Base-by-base conservation (phyloP, 176 grass and related monocot species). In the Paspalum vaginatum region DNA sequence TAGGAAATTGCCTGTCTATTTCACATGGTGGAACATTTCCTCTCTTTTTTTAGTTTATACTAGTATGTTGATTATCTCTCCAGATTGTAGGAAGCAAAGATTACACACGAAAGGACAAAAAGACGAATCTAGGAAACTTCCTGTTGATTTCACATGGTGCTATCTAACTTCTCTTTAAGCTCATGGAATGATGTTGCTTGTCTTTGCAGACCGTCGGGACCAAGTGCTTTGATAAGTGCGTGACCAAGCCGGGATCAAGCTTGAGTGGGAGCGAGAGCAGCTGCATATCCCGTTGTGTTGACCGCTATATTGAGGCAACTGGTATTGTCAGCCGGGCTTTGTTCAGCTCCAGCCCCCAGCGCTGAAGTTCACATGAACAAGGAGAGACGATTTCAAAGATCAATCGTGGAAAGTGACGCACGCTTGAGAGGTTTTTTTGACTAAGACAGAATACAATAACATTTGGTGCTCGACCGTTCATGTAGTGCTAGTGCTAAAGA, bases 191-290 rank as follows among this genome's bases (percentile, higher is more conserved):
- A 57, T 55, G 5, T 39, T 71, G 70, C 75, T 57, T 25, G 2
- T 56, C 32, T 56, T 1, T 71, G 27, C 95, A 95, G 90, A 95
- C 92, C 32, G 75, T 95, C 8, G 88, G 92, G 77, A 93, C 70
- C 88, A 98, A 98, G 86, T 98, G 95, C 81, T 98, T 95, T 76
- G 58, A 89, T 3, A 95, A 95, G 74, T 95, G 95, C 62, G 85
- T 95, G 57, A 95, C 78, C 8, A 98, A 98, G 81, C 95, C 92
- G 75, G 92, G 92, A 77, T 66, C 92, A 75, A 98, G 88, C 84
- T 72, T 95, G 83, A 93, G 90, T 25, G 86, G 88, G 41, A 85
- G 96, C 15, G 92, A 93, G 88, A 93, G 90, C 60, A 95, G 92
- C 68, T 93, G 96, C 81, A 86, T 95, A 81, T 91, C 86, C 8